Evolutionary conservation across 768 basidiomycete species (phyloP).

Genomic region (Agaricus blazei): DNA sequence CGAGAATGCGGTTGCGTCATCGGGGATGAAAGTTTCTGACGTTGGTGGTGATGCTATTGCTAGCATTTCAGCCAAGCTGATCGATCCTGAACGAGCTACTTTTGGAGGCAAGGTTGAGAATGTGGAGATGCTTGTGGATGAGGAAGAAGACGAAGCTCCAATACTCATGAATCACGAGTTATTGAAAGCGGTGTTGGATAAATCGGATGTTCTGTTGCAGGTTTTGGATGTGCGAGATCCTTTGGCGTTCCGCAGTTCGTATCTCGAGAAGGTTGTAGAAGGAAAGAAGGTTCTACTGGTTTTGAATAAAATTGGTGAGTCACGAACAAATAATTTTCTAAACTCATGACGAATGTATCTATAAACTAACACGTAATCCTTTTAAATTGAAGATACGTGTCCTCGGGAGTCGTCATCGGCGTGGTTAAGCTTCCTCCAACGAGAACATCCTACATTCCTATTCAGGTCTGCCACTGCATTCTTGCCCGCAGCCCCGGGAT

Average conservation of each 20-base stretch:
- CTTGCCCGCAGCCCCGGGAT: conserved; percentile 35
- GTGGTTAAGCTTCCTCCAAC: conserved; percentile 64
- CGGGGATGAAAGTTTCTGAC: conserved; percentile 34
- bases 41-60: conserved; percentile 46
- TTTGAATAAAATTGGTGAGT: conserved; percentile 84
- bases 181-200: conserved; percentile 64
- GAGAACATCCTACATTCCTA: conserved; percentile 55
- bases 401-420: conserved; percentile 69
- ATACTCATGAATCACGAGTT: conserved; percentile 59
- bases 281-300: conserved; percentile 53
- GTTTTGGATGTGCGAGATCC: conserved; percentile 88
- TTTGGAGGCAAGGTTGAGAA: conserved; percentile 22
- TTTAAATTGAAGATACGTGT: conserved; percentile 53
- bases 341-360: too few relatives aligned
- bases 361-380: too few relatives aligned
- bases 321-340: neutral
- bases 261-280: conserved; percentile 48
- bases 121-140: conserved; percentile 26
- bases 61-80: conserved; percentile 37
- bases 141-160: conserved; percentile 53
- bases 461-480: conserved; percentile 74
- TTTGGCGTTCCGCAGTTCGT: conserved; percentile 56
- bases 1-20: conserved; percentile 24
- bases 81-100: conserved; percentile 29
- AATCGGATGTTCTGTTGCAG: conserved; percentile 74